phyloP scores from a whole-genome alignment of 1,284 basidiomycete species.

The Vanrija humicola region DNA sequence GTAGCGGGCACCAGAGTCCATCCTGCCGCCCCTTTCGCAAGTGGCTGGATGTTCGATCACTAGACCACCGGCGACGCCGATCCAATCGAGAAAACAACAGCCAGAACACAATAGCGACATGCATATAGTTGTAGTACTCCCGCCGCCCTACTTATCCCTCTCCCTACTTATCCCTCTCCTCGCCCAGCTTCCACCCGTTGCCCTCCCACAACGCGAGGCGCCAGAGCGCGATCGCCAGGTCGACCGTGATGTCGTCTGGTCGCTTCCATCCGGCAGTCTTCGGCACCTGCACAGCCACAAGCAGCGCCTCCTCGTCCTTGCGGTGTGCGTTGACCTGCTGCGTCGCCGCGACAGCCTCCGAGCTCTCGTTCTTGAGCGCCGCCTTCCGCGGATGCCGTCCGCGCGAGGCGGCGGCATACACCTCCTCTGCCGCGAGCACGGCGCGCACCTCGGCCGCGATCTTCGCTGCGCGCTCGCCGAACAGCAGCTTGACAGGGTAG shows the following conservation, averaged over 20 bases:
- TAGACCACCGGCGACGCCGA: too few relatives aligned
- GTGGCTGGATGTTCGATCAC: too few relatives aligned
- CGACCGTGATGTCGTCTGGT: constrained; percentile 1
- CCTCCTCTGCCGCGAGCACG: neutral
- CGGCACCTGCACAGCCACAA: constrained; percentile 2
- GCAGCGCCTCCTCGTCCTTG: neutral
- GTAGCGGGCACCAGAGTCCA: too few relatives aligned
- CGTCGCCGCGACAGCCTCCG: neutral
- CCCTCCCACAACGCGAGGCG: constrained; percentile 16
- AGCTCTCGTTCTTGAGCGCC: neutral
- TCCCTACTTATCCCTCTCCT: neutral
- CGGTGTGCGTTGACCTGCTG: neutral
- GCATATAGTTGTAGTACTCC: too few relatives aligned
- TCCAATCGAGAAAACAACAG: too few relatives aligned
- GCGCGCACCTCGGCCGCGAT: neutral
- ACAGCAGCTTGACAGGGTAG: too few relatives aligned
- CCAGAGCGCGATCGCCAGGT: constrained; percentile 15
- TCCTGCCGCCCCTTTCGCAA: too few relatives aligned
- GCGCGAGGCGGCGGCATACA: neutral
- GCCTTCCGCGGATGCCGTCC: neutral
- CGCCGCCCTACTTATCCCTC: neutral
- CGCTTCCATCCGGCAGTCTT: neutral
- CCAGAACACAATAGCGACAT: too few relatives aligned
- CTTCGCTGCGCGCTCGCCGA: neutral
- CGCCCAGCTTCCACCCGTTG: constrained; percentile 15